Base-by-base conservation (phyloP, 805 yeast species). In the Candida railenensis region DNA sequence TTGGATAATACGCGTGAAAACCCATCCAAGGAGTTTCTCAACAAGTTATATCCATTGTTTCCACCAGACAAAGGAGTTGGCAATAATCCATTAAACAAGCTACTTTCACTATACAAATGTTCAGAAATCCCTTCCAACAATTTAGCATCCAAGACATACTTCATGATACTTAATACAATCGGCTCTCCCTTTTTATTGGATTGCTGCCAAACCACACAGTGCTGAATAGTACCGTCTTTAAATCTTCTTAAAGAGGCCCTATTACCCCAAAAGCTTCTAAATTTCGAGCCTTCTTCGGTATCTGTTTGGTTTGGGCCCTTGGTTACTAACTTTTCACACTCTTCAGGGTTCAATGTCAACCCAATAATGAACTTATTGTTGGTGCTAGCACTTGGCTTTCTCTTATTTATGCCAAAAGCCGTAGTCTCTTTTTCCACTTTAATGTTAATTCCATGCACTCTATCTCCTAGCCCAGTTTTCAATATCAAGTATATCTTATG, bases 211-310 rank as follows among this genome's bases (percentile, higher is more conserved):
- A 90, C 85, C 46, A 94, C 95, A 62, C 96, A 87, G 66, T 94
- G 95, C 51, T 82, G 84, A 49, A 94, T 90, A 3, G 85, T 74
- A 34, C 97, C 97, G 66, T 94, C 96, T 59, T 88, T 90, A 71
- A 92, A 94, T 62, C 94, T 81, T 72, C 99, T 82, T 46, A 94
- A 73, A 12, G 94, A 88, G 0, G 96, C 82, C 53, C 81, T 85
- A 8, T 78, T 59, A 9, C 97, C 97, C 99, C 99, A 94, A 60
- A 94, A 91, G 4, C 80, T 69, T 53, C 87, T 80, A 70, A 94
- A 94, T 45, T 77, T 74, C 4, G 78, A 69, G 14, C 76, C 82
- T 37, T 70, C 69, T 28, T 81, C 86, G 34, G 78, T 75, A 34
- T 79, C 79, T 12, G 72, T 73, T 52, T 83, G 81, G 34, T 73